A percentile compares a stretch with the other conserved stretches of the same genome.
Evolutionary conservation across 1,284 basidiomycete species (phyloP).

Genomic region (Pterula multifida): DNA sequence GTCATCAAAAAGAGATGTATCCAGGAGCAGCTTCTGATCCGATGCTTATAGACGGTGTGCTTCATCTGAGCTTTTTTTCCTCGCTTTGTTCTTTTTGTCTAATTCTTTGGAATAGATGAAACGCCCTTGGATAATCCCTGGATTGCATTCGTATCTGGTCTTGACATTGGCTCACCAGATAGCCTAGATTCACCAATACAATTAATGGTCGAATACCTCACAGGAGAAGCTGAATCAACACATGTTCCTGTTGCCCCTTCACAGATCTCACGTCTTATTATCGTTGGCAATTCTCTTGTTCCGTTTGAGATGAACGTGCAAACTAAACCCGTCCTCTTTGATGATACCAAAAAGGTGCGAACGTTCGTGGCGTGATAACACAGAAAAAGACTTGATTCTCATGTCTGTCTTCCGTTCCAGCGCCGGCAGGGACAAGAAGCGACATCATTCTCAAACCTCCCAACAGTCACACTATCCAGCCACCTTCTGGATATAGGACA

Average conservation of each 20-base stretch:
- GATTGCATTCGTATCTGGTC: conserved; percentile 78
- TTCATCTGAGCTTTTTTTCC: conserved; percentile 6
- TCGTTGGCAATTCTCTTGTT: conserved; percentile 80
- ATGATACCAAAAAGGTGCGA: conserved; percentile 38
- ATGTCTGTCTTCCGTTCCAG: conserved; percentile 10
- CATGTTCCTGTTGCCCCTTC: conserved; percentile 56
- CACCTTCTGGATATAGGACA: conserved; percentile 65
- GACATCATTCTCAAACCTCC: conserved; percentile 60
- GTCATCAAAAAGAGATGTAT: conserved; percentile 18
- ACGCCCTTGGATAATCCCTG: conserved; percentile 41
- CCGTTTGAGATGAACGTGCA: conserved; percentile 13
- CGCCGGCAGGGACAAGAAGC: conserved; percentile 45
- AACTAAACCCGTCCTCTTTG: conserved; percentile 19
- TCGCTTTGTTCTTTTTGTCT: conserved; percentile 5
- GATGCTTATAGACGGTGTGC: conserved; percentile 38
- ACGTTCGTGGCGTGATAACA: conserved; percentile 31
- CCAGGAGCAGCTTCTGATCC: conserved; percentile 20
- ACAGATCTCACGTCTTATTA: conserved; percentile 70
- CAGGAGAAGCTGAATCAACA: conserved; percentile 68
- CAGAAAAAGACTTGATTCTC: neutral
- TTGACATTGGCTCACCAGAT: conserved; percentile 52
- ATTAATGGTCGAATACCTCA: conserved; percentile 79
- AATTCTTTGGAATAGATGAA: conserved; percentile 7
- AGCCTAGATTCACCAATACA: conserved; percentile 67
- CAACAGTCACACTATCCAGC: conserved; percentile 57